Evolutionary conservation across 495 filamentous ascomycete species (phyloP).

Genomic region (Aspergillus biplanus): DNA sequence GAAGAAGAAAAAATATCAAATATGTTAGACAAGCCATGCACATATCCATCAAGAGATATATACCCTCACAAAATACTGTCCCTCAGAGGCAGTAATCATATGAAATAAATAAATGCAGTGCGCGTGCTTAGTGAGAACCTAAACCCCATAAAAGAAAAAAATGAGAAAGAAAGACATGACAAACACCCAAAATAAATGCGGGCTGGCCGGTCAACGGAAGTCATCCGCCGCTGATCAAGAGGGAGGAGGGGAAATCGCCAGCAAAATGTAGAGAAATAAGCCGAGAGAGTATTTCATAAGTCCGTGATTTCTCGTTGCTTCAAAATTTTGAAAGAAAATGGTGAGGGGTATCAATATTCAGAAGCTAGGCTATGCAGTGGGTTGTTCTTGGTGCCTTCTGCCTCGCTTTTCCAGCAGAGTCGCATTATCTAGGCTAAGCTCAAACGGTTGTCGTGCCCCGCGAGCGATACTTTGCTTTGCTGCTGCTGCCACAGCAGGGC

Average conservation of each 20-base stretch:
- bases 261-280: conserved; percentile 5
- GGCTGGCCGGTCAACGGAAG: conserved; percentile 14
- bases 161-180: conserved; percentile 14
- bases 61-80: not conserved
- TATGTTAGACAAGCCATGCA: not conserved
- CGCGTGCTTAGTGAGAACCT: conserved; percentile 25
- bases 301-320: conserved; percentile 13
- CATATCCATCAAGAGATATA: not conserved
- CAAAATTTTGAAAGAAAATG: conserved; percentile 12
- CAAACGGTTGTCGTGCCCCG: conserved; percentile 72
- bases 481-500: conserved; percentile 73
- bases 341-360: conserved; percentile 3
- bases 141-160: conserved; percentile 20
- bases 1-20: not conserved
- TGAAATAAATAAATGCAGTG: conserved; percentile 2
- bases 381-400: conserved; percentile 40
- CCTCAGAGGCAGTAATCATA: not conserved
- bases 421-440: conserved; percentile 86
- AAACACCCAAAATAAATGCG: conserved; percentile 20
- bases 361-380: conserved; percentile 29
- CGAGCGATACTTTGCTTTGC: conserved; percentile 74
- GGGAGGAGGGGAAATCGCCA: conserved; percentile 1
- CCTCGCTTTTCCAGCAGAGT: conserved; percentile 82
- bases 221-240: conserved; percentile 6
- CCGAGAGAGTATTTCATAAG: conserved; percentile 4